A percentile compares a stretch with the other conserved stretches of the same genome.
Evolutionary conservation across 805 yeast genomes (phyloP).

Genomic region (Cyberlindnera euphorbiae): DNA sequence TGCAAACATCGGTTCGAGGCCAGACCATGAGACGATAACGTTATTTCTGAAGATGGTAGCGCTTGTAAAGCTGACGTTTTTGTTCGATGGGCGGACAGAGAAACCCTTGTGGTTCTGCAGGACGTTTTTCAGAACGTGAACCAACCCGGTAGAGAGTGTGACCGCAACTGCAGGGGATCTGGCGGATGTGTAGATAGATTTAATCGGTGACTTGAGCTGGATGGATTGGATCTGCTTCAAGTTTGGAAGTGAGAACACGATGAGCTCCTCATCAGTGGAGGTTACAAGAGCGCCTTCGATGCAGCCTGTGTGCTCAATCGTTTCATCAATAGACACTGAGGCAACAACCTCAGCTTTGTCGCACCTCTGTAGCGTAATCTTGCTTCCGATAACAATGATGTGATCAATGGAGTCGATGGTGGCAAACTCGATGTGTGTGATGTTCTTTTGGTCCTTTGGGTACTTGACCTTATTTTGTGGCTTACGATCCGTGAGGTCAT

Average conservation of each 20-base stretch:
- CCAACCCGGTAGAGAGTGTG: conserved; percentile 29
- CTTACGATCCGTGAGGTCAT: conserved; percentile 16
- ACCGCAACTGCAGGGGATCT: conserved; percentile 19
- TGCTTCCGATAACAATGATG: conserved; percentile 2
- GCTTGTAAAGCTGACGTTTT: conserved; percentile 26
- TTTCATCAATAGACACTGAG: conserved; percentile 7
- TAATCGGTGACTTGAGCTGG: conserved; percentile 9
- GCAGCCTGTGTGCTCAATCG: conserved; percentile 5
- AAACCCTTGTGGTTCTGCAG: conserved; percentile 6
- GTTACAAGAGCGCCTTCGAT: conserved; percentile 9
- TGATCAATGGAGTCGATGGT: background rate
- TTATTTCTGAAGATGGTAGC: conserved; percentile 16
- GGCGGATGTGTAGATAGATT: conserved; percentile 1
- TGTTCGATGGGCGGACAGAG: conserved; percentile 20
- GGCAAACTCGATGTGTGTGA: conserved; percentile 2
- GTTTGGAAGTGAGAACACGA: conserved; percentile 8
- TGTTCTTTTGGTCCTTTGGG: conserved; percentile 12
- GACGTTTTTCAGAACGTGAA: conserved; percentile 28
- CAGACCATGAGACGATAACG: conserved; percentile 33
- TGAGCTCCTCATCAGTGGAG: conserved; percentile 6
- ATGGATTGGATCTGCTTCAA: conserved; percentile 9
- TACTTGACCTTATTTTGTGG: conserved; percentile 8
- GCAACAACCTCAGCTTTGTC: conserved; percentile 6
- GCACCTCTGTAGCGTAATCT: conserved; percentile 7
- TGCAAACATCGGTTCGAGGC: conserved; percentile 35